phyloP scores from a whole-genome alignment of 2,329 filamentous ascomycete genomes.

The Aaosphaeria arxii region DNA sequence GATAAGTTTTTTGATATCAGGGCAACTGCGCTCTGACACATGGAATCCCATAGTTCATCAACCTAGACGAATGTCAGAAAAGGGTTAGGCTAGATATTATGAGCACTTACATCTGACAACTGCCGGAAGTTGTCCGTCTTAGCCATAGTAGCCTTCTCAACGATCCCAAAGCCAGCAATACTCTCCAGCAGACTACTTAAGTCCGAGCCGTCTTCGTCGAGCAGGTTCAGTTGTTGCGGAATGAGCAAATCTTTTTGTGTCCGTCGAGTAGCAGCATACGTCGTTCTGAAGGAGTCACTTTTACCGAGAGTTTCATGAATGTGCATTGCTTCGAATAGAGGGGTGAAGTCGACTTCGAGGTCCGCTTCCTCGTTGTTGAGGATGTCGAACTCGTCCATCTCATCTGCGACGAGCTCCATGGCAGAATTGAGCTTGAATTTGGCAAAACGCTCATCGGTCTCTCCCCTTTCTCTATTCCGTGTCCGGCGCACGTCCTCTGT shows the following conservation, averaged over 20 bases:
- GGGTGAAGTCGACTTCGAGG: slow-evolving; percentile 89
- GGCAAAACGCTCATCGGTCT: slow-evolving; percentile 69
- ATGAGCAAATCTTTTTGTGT: slow-evolving; percentile 90
- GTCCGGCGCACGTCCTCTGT: slow-evolving; percentile 76
- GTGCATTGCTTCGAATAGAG: slow-evolving; percentile 90
- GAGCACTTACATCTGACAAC: slow-evolving; percentile 70
- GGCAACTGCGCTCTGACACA: slow-evolving; percentile 84
- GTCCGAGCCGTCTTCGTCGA: slow-evolving; percentile 78
- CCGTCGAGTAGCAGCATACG: slow-evolving; percentile 88
- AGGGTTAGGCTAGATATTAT: background rate
- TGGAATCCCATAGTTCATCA: slow-evolving; percentile 98
- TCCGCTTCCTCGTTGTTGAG: slow-evolving; percentile 81
- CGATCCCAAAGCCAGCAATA: slow-evolving; percentile 93
- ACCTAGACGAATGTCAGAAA: slow-evolving; percentile 53
- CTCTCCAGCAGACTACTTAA: slow-evolving; percentile 90
- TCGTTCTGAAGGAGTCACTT: slow-evolving; percentile 82
- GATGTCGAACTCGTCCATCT: slow-evolving; percentile 92
- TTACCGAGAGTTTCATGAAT: slow-evolving; percentile 94
- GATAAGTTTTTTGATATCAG: slow-evolving; percentile 77
- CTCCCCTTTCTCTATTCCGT: slow-evolving; percentile 77
- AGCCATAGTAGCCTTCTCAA: slow-evolving; percentile 91
- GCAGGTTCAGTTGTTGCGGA: slow-evolving; percentile 70
- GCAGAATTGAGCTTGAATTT: slow-evolving; percentile 93
- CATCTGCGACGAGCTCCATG: slow-evolving; percentile 92
- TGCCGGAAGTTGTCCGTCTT: slow-evolving; percentile 74